Percentiles rank a stretch among this genome's conserved stretches.
Evolutionary conservation across 805 yeast genomes (phyloP).

Genomic region (Tetrapisispora arboricola): DNA sequence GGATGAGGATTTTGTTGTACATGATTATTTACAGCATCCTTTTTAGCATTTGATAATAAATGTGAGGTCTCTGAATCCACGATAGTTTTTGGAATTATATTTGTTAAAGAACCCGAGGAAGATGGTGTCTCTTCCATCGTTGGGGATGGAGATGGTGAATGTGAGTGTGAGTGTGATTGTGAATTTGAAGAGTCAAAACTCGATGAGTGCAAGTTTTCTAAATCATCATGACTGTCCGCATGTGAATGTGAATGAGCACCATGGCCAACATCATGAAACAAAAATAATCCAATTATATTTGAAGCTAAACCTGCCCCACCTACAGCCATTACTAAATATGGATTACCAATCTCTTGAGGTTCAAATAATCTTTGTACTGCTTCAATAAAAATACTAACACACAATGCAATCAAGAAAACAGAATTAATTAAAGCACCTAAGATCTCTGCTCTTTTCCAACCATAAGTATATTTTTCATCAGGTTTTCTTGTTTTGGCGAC

Average conservation of each 20-base stretch:
- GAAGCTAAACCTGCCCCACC: slow-evolving; percentile 78
- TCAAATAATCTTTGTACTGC: slow-evolving; percentile 81
- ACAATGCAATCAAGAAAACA: slow-evolving; percentile 81
- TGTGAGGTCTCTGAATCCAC: slow-evolving; percentile 30
- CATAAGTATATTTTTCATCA: slow-evolving; percentile 85
- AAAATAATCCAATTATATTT: slow-evolving; percentile 69
- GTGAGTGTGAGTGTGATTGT: slow-evolving; percentile 15
- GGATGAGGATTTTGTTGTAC: not conserved
- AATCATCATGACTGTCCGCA: slow-evolving; percentile 8
- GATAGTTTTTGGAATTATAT: slow-evolving; percentile 21
- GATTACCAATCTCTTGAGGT: slow-evolving; percentile 71
- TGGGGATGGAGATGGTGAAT: slow-evolving; percentile 3
- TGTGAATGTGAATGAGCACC: slow-evolving; percentile 30
- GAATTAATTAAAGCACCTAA: slow-evolving; percentile 92
- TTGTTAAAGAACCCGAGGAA: slow-evolving; percentile 11
- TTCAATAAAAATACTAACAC: slow-evolving; percentile 85
- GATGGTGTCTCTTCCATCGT: slow-evolving; percentile 1
- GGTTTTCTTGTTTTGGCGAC: slow-evolving; percentile 77
- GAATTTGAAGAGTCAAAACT: slow-evolving; percentile 1
- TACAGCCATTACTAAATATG: slow-evolving; percentile 70
- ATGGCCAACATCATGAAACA: slow-evolving; percentile 76
- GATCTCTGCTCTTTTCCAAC: slow-evolving; percentile 97
- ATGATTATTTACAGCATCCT: slow-evolving; percentile 1
- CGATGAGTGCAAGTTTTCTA: slow-evolving; percentile 5
- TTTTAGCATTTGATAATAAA: slow-evolving; percentile 16